phyloP scores from a whole-genome alignment of 495 filamentous ascomycete genomes.

The Usnea hakonensis region DNA sequence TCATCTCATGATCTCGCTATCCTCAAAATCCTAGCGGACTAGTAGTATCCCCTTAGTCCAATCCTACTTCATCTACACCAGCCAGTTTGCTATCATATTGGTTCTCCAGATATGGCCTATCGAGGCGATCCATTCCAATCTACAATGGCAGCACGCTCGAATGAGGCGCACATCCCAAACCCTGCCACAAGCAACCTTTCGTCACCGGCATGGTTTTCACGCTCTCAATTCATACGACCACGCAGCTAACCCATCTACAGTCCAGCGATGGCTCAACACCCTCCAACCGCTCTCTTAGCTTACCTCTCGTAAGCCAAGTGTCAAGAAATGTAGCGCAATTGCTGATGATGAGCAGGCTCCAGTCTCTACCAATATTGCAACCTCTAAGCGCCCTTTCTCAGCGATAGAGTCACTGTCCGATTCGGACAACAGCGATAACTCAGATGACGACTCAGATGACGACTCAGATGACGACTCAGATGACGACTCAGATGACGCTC shows the following conservation, averaged over 20 bases:
- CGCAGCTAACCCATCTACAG: background rate
- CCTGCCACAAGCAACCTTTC: background rate
- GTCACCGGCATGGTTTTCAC: background rate
- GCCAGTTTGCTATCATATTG: background rate
- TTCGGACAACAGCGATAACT: conserved; percentile 1
- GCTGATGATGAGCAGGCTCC: background rate
- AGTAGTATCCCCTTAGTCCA: background rate
- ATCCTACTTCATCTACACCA: background rate
- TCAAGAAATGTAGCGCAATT: background rate
- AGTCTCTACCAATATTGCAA: background rate
- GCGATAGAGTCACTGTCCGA: background rate
- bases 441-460: too few species aligned
- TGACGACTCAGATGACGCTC: background rate
- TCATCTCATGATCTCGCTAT: too few species aligned
- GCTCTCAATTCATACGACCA: background rate
- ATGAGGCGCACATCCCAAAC: background rate
- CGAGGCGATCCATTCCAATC: background rate
- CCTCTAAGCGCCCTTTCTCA: background rate
- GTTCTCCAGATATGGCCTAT: background rate
- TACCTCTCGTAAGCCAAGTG: background rate
- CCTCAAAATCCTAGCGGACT: background rate
- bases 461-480: too few species aligned
- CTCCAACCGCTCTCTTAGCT: background rate
- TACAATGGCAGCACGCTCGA: background rate
- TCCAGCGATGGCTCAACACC: background rate